Conservation (phyloP, 176 grass and related monocot genomes). For the Paspalum notatum region DNA sequence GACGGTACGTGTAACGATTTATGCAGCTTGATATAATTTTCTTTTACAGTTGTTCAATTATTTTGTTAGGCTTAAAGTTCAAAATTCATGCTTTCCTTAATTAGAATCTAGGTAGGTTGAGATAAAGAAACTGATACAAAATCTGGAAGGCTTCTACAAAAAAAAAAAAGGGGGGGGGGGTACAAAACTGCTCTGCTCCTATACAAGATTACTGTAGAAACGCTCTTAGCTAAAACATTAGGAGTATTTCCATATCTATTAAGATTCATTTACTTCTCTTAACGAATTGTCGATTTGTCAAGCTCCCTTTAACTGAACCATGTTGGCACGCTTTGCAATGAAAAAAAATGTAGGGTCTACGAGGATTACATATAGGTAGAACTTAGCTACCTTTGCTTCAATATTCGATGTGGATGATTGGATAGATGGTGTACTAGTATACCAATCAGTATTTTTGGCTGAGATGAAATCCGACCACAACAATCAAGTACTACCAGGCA, state of each 20-base stretch:
- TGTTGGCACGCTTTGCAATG: slow-evolving; percentile 43
- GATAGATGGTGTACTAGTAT: slow-evolving; percentile 32
- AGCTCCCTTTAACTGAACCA: background rate
- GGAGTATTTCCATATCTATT: background rate
- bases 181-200: background rate
- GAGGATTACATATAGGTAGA: slow-evolving; percentile 12
- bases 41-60: no score
- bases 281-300: background rate
- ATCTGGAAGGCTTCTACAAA: background rate
- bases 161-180: no score
- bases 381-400: slow-evolving; percentile 26
- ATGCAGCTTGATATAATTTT: background rate
- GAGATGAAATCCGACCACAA: slow-evolving; percentile 27
- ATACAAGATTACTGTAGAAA: no score
- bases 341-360: background rate
- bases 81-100: no score
- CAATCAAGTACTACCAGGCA: slow-evolving; percentile 32
- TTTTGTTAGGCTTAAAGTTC: no score
- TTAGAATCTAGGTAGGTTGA: background rate
- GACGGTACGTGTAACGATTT: background rate
- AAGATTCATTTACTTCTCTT: background rate
- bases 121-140: background rate
- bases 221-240: no score
- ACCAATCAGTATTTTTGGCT: slow-evolving; percentile 11
- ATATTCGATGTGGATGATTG: slow-evolving; percentile 47